A percentile compares a stretch with the other conserved stretches of the same genome.
These are phyloP conservation scores for Sordariomycetes sp. DNA, from an alignment of 2,329 filamentous ascomycete species.

Conservation along the genomic window DNA sequence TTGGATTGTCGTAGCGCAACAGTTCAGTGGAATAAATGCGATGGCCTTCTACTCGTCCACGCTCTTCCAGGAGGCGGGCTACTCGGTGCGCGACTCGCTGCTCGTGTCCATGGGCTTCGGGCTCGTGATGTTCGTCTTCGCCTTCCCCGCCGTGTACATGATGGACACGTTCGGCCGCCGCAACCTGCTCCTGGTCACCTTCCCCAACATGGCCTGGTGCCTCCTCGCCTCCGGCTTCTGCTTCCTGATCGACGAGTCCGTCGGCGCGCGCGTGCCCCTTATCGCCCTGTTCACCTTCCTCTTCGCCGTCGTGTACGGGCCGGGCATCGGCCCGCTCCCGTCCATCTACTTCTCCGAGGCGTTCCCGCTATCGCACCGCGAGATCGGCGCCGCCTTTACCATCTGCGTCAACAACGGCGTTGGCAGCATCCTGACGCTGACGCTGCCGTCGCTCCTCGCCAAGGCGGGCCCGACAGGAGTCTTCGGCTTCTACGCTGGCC, in stretches of 20 bases:
- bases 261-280: constrained; percentile 15
- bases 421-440: background rate
- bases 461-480: background rate
- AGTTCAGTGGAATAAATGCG: constrained; percentile 53
- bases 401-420: background rate
- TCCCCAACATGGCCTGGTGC: constrained; percentile 45
- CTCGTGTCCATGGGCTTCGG: constrained; percentile 46
- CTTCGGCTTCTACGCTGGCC: background rate
- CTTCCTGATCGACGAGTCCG: constrained; percentile 25
- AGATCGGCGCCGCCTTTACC: background rate
- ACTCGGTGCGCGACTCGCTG: constrained; percentile 24
- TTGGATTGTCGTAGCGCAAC: constrained; percentile 38
- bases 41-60: constrained; percentile 42
- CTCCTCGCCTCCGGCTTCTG: constrained; percentile 41
- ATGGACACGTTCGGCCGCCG: constrained; percentile 49
- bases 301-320: constrained; percentile 29
- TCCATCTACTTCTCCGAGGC: background rate
- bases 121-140: constrained; percentile 46
- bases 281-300: constrained; percentile 26
- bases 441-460: background rate
- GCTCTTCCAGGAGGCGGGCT: background rate
- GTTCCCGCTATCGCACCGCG: background rate
- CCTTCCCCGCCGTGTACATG: constrained; percentile 45
- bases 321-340: constrained; percentile 36
- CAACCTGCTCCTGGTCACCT: constrained; percentile 44